A percentile compares a stretch with the other conserved stretches of the same genome.
Evolutionary conservation across 2,329 filamentous ascomycete species (phyloP).

Genomic region (Aspergillus quadricinctus): DNA sequence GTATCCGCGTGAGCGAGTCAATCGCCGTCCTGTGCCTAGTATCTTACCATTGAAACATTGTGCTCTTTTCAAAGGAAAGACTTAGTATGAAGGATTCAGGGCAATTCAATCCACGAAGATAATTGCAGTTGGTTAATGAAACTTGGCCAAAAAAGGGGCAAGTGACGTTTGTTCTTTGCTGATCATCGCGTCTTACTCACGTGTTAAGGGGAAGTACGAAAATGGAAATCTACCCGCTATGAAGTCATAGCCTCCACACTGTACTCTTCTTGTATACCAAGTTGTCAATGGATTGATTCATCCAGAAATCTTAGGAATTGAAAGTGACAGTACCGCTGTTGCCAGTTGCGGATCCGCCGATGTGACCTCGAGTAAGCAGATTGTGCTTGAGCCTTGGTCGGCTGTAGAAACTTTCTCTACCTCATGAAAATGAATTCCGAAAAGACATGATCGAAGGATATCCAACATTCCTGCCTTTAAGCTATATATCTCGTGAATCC

Average conservation of each 20-base stretch:
- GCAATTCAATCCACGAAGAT: not conserved
- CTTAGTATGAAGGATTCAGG: not conserved
- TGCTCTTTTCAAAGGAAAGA: not conserved
- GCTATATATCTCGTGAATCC: not conserved
- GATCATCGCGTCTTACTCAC: not conserved
- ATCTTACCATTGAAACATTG: not conserved
- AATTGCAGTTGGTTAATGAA: not conserved
- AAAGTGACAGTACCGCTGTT: slow-evolving; percentile 14
- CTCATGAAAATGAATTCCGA: not conserved
- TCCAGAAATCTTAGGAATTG: slow-evolving; percentile 14
- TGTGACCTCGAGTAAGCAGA: not conserved
- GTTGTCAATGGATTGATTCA: not conserved
- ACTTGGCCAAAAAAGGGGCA: not conserved
- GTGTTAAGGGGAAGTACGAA: not conserved
- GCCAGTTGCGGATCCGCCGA: slow-evolving; percentile 13
- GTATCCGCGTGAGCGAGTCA: not conserved
- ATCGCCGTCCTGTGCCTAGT: not conserved
- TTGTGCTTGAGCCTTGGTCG: not conserved
- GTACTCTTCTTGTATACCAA: not conserved
- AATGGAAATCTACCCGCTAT: not conserved
- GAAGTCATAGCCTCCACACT: not conserved
- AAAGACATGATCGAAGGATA: not conserved
- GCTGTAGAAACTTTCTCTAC: not conserved
- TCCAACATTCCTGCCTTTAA: not conserved
- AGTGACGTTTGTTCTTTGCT: not conserved